Percentiles rank a stretch among this genome's conserved stretches.
Conservation (phyloP, 1,139 yeast species). For the Suhomyces yuchorum region DNA sequence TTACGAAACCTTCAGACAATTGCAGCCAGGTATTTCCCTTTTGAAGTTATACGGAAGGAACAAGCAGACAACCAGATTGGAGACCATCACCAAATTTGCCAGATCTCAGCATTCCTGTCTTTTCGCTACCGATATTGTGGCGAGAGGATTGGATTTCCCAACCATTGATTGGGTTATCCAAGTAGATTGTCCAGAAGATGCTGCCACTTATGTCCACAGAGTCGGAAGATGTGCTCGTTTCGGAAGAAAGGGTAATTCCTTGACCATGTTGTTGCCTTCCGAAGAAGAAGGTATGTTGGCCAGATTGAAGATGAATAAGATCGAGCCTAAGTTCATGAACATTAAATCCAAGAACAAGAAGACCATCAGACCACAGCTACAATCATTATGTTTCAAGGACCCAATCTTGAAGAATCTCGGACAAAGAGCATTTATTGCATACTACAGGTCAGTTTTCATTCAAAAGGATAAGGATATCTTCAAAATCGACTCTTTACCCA, state of each 20-base stretch:
- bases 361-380: slow-evolving; percentile 80
- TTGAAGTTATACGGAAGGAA: slow-evolving; percentile 94
- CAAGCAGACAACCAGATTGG: slow-evolving; percentile 90
- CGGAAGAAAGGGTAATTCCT: slow-evolving; percentile 84
- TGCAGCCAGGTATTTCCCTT: slow-evolving; percentile 95
- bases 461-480: slow-evolving; percentile 89
- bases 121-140: slow-evolving; percentile 95
- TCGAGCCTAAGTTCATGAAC: slow-evolving; percentile 71
- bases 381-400: slow-evolving; percentile 86
- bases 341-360: slow-evolving; percentile 78
- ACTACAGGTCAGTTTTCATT: slow-evolving; percentile 77
- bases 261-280: slow-evolving; percentile 78
- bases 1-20: slow-evolving; percentile 84
- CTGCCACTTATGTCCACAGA: slow-evolving; percentile 92
- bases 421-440: slow-evolving; percentile 93
- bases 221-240: slow-evolving; percentile 97
- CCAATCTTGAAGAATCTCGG: slow-evolving; percentile 91
- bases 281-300: slow-evolving; percentile 80
- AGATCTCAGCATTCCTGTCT: slow-evolving; percentile 86
- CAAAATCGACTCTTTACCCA: slow-evolving; percentile 71
- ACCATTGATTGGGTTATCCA: slow-evolving; percentile 97
- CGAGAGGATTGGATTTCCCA: slow-evolving; percentile 97
- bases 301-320: slow-evolving; percentile 61
- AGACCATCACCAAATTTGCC: slow-evolving; percentile 82
- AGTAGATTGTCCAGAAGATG: slow-evolving; percentile 94